Evolutionary conservation across 2,329 filamentous ascomycete species (phyloP).

Genomic region (Venturia pyrina): DNA sequence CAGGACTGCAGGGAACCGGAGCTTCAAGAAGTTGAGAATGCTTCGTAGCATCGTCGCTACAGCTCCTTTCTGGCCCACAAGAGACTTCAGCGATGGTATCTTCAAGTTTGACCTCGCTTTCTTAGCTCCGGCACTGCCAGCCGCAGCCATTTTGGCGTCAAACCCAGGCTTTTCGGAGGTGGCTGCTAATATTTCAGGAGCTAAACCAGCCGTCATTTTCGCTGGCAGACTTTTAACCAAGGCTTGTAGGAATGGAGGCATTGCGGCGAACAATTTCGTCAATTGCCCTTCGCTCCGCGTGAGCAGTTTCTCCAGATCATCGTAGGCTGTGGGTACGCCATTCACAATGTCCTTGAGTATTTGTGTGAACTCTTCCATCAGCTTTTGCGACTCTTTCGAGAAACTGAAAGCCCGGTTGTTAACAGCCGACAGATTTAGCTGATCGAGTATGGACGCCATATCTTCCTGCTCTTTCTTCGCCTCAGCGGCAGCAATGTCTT

Average conservation of each 20-base stretch:
- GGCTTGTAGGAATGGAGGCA: slow-evolving; percentile 74
- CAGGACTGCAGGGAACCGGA: slow-evolving; percentile 81
- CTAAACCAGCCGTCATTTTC: slow-evolving; percentile 66
- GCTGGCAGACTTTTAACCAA: slow-evolving; percentile 75
- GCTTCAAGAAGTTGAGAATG: slow-evolving; percentile 81
- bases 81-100: slow-evolving; percentile 63
- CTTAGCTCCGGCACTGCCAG: slow-evolving; percentile 10
- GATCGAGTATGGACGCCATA: slow-evolving; percentile 67
- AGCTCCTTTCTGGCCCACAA: slow-evolving; percentile 80
- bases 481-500: slow-evolving; percentile 20
- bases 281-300: slow-evolving; percentile 54
- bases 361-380: slow-evolving; percentile 75
- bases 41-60: slow-evolving; percentile 74
- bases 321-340: slow-evolving; percentile 86
- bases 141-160: slow-evolving; percentile 32
- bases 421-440: slow-evolving; percentile 70
- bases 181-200: slow-evolving; percentile 71
- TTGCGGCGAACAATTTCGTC: slow-evolving; percentile 52
- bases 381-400: slow-evolving; percentile 71
- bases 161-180: slow-evolving; percentile 56
- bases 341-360: slow-evolving; percentile 88
- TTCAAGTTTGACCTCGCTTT: slow-evolving; percentile 53
- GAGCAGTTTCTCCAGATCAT: slow-evolving; percentile 67
- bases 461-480: slow-evolving; percentile 56
- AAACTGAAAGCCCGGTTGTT: slow-evolving; percentile 82